Evolutionary conservation across 2,329 filamentous ascomycete genomes (phyloP).

Genomic region (Tolypocladium endophyticum): DNA sequence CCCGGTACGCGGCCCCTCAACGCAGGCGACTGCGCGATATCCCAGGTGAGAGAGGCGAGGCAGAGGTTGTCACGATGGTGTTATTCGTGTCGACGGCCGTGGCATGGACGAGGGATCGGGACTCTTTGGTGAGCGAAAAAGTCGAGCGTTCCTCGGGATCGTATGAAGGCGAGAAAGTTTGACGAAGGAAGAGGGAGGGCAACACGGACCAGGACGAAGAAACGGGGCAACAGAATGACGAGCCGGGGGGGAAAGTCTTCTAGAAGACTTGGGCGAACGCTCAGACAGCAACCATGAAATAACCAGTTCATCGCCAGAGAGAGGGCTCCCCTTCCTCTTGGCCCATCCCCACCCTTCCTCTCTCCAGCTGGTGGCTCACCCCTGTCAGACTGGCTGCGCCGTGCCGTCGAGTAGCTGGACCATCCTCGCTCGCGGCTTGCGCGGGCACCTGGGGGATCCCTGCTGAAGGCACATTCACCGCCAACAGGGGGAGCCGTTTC

Average conservation of each 20-base stretch:
- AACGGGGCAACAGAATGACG: constrained; percentile 4
- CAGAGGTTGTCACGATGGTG: not conserved
- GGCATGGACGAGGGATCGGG: not conserved
- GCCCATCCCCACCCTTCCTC: not conserved
- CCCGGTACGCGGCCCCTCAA: not conserved
- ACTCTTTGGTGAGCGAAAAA: not conserved
- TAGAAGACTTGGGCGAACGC: not conserved
- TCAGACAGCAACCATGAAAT: not conserved
- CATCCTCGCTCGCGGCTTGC: not conserved
- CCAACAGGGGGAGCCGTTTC: constrained; percentile 11
- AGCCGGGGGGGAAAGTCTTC: constrained; percentile 2
- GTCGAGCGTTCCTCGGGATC: not conserved
- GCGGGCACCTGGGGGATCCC: constrained; percentile 3
- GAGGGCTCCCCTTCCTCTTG: not conserved
- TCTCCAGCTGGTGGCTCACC: not conserved
- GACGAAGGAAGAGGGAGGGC: not conserved
- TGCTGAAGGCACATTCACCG: constrained; percentile 2
- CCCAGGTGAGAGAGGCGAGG: not conserved
- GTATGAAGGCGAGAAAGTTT: not conserved
- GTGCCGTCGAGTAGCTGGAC: not conserved
- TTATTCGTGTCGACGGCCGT: not conserved
- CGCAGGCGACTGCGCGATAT: not conserved
- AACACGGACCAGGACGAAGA: not conserved
- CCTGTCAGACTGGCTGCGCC: not conserved
- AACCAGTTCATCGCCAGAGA: not conserved